Conservation (phyloP, 176 grass and related monocot species). For the Olyra latifolia region DNA sequence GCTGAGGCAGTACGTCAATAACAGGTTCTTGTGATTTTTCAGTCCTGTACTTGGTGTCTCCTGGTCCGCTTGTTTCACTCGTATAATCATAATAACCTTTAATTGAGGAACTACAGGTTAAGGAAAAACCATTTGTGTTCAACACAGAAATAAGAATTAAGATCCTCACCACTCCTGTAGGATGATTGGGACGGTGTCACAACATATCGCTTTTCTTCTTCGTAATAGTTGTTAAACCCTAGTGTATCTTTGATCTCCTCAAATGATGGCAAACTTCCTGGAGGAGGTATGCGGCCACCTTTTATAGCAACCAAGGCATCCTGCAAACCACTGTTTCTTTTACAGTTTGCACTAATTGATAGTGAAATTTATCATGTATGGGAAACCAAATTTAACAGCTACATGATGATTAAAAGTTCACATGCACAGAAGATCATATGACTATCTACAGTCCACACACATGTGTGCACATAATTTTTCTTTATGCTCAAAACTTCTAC, state of each 20-base stretch:
- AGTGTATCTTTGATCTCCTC: slow-evolving; percentile 93
- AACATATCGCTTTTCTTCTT: slow-evolving; percentile 78
- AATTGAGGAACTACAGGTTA: slow-evolving; percentile 29
- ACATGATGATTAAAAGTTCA: neutral
- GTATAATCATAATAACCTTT: slow-evolving; percentile 48
- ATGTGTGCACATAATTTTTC: neutral
- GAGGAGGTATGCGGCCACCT: slow-evolving; percentile 80
- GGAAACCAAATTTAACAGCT: slow-evolving; percentile 4
- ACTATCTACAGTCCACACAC: neutral
- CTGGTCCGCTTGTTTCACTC: slow-evolving; percentile 34
- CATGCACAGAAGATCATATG: neutral
- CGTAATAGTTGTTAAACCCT: slow-evolving; percentile 90
- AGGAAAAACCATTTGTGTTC: slow-evolving; percentile 3
- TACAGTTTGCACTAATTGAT: neutral
- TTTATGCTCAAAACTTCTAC: neutral
- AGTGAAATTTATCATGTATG: neutral
- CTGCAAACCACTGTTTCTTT: slow-evolving; percentile 40
- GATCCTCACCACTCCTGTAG: slow-evolving; percentile 49
- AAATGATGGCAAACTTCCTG: slow-evolving; percentile 87
- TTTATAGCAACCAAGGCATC: slow-evolving; percentile 89
- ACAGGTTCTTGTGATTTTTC: slow-evolving; percentile 57
- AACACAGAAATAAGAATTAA: slow-evolving; percentile 5
- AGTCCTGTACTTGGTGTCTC: slow-evolving; percentile 35
- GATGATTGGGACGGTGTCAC: slow-evolving; percentile 50
- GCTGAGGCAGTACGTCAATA: slow-evolving; percentile 80